Base-by-base conservation (phyloP, 1,284 basidiomycete species). In the Apiotrichum siamense region DNA sequence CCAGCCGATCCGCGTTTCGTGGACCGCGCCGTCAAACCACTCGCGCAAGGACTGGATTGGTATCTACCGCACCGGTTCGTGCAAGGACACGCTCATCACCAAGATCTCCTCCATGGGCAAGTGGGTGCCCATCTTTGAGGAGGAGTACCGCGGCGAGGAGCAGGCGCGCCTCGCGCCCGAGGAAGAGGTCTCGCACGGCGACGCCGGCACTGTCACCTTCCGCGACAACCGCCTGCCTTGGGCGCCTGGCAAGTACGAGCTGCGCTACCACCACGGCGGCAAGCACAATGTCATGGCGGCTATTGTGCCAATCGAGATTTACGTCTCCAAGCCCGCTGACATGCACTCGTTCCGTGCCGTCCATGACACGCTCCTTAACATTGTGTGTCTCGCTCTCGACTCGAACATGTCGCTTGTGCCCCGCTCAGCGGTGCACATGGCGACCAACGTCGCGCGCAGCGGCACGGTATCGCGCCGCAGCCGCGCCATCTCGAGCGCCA, bases 1-100 rank as follows among this genome's bases (percentile, higher is more conserved):
- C 29, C 88, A 97, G 70, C 84, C 87, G 7, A 92, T 98, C 62
- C 78, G 74, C 5, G 80, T 97, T 31, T 80, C 81, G 38, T 98
- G 93, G 93, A 82, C 83, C 47, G 93, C 89, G 1, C 91, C 94
- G 0, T 74, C 78, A 29, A 82, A 84, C 52, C 94, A 97, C 68
- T 94, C 91, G 12, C 80, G 88, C n/a, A 83, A 85, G 61, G 94
- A 98, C 71, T 98, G 94, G 96, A 88, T 98, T 62, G 96, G 93
- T 12, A 82, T 98, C 37, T 97, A 96, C 63, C 90, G 90, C 75
- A 62, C 90, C 53, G 90, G 88, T 25, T 88, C 89, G 0, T 92
- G 90, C 73, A 84, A 84, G 65, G 87, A 84, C 17, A 83, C 78
- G 20, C 77, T 86, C 18, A 82, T 96, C 38, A 98, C 96, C 4